Conservation (phyloP, 1,139 yeast genomes). For the Yamadazyma dushanensis region DNA sequence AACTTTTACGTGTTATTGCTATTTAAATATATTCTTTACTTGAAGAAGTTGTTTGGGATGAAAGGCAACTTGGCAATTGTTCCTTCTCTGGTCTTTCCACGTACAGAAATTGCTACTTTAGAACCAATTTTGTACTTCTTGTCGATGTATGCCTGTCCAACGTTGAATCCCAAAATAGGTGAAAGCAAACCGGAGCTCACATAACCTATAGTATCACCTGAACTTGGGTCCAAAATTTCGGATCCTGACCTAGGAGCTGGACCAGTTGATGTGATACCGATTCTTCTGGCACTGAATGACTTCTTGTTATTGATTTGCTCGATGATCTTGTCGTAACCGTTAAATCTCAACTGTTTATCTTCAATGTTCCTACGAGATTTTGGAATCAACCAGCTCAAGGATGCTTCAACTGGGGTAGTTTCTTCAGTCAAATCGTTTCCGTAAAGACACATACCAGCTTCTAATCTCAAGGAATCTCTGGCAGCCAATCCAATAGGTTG, state of each 20-base stretch:
- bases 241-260: conserved; percentile 93
- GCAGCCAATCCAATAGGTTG: conserved; percentile 95
- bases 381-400: conserved; percentile 86
- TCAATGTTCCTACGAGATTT: conserved; percentile 64
- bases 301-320: conserved; percentile 68
- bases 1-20: too few species aligned
- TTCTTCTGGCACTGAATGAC: conserved; percentile 61
- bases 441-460: conserved; percentile 97
- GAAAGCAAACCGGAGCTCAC: conserved; percentile 91
- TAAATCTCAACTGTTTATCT: conserved; percentile 51
- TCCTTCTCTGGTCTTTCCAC: conserved; percentile 82
- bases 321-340: conserved; percentile 73
- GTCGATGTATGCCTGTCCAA: conserved; percentile 88
- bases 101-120: conserved; percentile 69
- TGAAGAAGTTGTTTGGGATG: conserved; percentile 70
- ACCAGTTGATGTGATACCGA: conserved; percentile 72
- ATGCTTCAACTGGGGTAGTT: conserved; percentile 87
- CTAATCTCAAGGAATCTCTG: conserved; percentile 89
- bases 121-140: conserved; percentile 79
- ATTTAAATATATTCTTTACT: conserved; percentile 7
- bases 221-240: conserved; percentile 56
- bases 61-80: conserved; percentile 80
- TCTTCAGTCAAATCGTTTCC: conserved; percentile 85
- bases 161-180: conserved; percentile 82
- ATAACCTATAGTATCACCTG: conserved; percentile 59